Evolutionary conservation across 306 rosid genomes (phyloP).

Genomic region (Ormosia semicastrata): DNA sequence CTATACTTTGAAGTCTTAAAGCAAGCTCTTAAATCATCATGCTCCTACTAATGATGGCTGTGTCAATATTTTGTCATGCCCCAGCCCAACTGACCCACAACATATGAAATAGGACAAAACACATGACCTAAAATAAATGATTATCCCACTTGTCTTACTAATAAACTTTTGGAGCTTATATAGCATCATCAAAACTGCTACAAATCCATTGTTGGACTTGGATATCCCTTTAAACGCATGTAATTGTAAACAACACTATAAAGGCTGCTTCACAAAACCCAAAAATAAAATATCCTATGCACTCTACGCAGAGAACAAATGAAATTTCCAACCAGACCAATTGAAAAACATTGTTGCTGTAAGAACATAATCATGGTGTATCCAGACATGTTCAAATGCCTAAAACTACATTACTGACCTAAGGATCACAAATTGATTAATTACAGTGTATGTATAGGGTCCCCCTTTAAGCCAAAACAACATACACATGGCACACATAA

Average conservation of each 20-base stretch:
- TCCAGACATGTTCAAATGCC: conserved; percentile 7
- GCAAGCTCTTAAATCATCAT: background rate
- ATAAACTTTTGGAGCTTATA: background rate
- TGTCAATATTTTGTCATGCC: conserved; percentile 11
- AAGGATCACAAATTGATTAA: conserved; percentile 6
- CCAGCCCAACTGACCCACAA: background rate
- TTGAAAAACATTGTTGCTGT: background rate
- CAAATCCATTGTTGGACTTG: conserved; percentile 8
- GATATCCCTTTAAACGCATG: conserved; percentile 10
- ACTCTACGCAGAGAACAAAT: background rate
- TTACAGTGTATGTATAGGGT: background rate
- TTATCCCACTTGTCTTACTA: background rate
- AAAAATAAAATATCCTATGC: background rate
- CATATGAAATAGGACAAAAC: conserved; percentile 19
- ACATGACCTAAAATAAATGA: background rate
- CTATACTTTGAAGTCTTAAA: background rate
- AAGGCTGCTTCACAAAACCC: background rate
- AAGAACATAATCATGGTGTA: background rate
- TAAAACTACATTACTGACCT: conserved; percentile 12
- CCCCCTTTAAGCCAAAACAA: conserved; percentile 19
- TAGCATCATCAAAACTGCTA: conserved; percentile 5
- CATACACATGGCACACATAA: background rate
- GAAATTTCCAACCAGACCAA: background rate
- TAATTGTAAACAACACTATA: background rate
- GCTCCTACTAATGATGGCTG: conserved; percentile 5